These are phyloP conservation scores for Fusarium cyanostomum DNA, from an alignment of 2,329 filamentous ascomycete species.

Conservation along the genomic window DNA sequence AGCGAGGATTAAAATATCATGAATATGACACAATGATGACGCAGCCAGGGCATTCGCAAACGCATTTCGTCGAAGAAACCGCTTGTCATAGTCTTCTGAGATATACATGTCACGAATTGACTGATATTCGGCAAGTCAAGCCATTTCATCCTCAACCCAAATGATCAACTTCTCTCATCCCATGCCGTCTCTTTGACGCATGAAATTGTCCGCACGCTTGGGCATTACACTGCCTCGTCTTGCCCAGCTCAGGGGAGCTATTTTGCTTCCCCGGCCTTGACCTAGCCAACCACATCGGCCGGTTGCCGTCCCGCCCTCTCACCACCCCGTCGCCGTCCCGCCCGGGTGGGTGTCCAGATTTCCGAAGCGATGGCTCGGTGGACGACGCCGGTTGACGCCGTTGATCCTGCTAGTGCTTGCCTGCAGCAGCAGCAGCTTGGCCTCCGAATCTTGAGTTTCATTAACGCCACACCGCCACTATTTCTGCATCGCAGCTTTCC, in stretches of 20 bases:
- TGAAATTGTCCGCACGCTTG: neutral
- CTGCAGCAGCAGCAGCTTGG: slow-evolving; percentile 27
- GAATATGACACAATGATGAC: neutral
- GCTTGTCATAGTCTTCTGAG: too few species aligned
- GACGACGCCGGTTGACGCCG: slow-evolving; percentile 16
- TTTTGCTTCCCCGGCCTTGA: slow-evolving; percentile 34
- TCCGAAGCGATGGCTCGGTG: slow-evolving; percentile 41
- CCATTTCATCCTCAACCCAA: neutral
- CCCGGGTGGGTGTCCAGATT: slow-evolving; percentile 36
- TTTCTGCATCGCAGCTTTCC: neutral
- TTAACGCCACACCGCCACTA: slow-evolving; percentile 22
- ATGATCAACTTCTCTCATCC: neutral
- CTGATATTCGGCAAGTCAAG: neutral
- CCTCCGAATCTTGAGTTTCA: slow-evolving; percentile 25
- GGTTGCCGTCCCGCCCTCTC: slow-evolving; percentile 19
- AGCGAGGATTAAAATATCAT: neutral
- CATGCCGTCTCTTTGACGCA: neutral
- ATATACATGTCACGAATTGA: neutral
- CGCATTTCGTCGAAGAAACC: too few species aligned
- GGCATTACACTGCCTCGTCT: neutral
- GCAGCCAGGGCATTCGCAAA: neutral
- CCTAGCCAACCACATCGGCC: slow-evolving; percentile 19
- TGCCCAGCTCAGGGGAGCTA: slow-evolving; percentile 14
- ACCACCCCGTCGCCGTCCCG: slow-evolving; percentile 23
- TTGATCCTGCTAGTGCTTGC: slow-evolving; percentile 28